These are phyloP conservation scores for Xylona heveae DNA, from an alignment of 495 filamentous ascomycete species.

Conservation along the genomic window DNA sequence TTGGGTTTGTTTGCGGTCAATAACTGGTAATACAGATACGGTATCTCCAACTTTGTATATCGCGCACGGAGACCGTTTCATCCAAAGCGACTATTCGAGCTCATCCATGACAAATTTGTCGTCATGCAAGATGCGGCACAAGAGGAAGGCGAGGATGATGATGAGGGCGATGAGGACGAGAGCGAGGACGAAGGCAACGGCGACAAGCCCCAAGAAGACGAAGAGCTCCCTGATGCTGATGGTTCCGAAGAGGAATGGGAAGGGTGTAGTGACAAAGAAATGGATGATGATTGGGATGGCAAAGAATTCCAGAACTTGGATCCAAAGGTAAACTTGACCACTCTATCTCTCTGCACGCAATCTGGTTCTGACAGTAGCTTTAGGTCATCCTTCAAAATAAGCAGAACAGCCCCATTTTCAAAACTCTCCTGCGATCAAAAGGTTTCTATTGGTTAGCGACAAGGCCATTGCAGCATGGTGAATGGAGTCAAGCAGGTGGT, in stretches of 20 bases:
- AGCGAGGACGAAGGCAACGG: constrained; percentile 13
- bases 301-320: background rate
- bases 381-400: constrained; percentile 22
- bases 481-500: constrained; percentile 38
- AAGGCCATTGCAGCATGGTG: constrained; percentile 24
- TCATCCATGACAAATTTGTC: constrained; percentile 33
- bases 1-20: constrained; percentile 6
- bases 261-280: constrained; percentile 8
- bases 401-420: constrained; percentile 18
- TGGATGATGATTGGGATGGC: constrained; percentile 10
- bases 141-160: constrained; percentile 16
- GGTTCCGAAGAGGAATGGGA: constrained; percentile 13
- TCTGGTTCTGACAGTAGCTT: too few relatives aligned
- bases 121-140: constrained; percentile 23
- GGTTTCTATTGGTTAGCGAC: constrained; percentile 26
- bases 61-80: constrained; percentile 29
- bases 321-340: too few relatives aligned
- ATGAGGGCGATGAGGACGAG: constrained; percentile 18
- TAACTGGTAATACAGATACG: constrained; percentile 17
- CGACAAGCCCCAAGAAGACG: background rate
- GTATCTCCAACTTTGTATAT: constrained; percentile 35
- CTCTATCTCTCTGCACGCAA: too few relatives aligned
- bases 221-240: constrained; percentile 11
- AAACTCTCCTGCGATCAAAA: constrained; percentile 22
- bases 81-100: constrained; percentile 23